phyloP scores from a whole-genome alignment of 208 protist species.

The Leishmania turanica region DNA sequence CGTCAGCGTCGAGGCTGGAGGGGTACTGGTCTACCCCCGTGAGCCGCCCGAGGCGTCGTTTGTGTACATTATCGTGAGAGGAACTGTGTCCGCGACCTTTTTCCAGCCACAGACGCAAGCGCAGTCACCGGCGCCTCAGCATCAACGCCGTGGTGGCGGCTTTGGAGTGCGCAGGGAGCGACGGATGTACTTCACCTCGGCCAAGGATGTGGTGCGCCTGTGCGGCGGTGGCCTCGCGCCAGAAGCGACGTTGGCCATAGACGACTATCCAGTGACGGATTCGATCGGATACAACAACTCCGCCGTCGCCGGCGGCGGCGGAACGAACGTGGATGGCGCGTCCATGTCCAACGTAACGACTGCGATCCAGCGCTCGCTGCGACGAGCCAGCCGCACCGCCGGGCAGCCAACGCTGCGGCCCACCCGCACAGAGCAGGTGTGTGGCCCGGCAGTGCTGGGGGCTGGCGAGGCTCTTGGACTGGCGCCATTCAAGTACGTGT shows the following conservation, averaged over 20 bases:
- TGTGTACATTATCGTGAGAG: conserved; percentile 74
- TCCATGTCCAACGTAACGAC: conserved; percentile 76
- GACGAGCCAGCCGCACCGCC: conserved; percentile 60
- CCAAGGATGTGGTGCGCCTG: conserved; percentile 65
- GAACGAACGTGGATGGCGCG: conserved; percentile 36
- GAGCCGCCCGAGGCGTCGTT: conserved; percentile 75
- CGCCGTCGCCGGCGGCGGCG: conserved; percentile 7
- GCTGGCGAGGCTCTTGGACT: conserved; percentile 73
- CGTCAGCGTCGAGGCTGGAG: conserved; percentile 56
- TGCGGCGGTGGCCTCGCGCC: conserved; percentile 38
- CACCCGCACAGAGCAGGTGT: conserved; percentile 54
- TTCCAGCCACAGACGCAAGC: conserved; percentile 57
- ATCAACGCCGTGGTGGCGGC: background rate
- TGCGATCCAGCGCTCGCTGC: conserved; percentile 68
- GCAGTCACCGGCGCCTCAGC: conserved; percentile 9
- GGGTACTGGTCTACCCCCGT: conserved; percentile 67
- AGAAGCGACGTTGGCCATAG: conserved; percentile 9
- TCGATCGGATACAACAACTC: conserved; percentile 12
- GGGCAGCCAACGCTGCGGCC: conserved; percentile 80
- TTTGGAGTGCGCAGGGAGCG: conserved; percentile 29
- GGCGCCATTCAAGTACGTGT: conserved; percentile 63
- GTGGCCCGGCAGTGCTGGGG: conserved; percentile 64
- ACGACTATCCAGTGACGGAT: conserved; percentile 5
- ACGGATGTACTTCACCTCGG: conserved; percentile 73
- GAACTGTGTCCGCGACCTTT: conserved; percentile 58